These are phyloP conservation scores for Cnidoscolus chayamansa DNA, from an alignment of 441 rosid genomes.

Conservation along the genomic window DNA sequence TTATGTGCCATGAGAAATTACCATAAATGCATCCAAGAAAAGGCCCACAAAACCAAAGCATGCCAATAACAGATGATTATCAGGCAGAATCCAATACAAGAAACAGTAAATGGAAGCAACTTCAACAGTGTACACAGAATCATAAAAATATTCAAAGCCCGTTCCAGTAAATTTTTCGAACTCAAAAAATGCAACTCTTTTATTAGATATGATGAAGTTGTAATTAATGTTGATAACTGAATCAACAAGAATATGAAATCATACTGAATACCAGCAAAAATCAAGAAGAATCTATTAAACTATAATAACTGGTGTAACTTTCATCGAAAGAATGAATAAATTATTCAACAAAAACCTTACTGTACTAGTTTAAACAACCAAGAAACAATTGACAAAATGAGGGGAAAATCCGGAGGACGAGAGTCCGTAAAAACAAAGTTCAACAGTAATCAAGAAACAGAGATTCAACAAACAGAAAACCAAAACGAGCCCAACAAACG, in stretches of 20 bases:
- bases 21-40: too few relatives aligned
- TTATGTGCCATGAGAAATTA: too few relatives aligned
- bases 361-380: neutral
- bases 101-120: neutral
- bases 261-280: neutral
- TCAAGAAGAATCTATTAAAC: neutral
- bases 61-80: neutral
- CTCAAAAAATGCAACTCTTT: neutral
- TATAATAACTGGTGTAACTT: neutral
- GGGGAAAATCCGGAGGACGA: neutral
- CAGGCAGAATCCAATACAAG: neutral
- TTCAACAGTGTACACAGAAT: neutral
- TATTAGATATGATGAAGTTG: neutral
- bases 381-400: neutral
- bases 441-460: neutral
- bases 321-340: neutral
- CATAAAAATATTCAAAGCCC: neutral
- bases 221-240: neutral
- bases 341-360: neutral
- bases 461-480: too few relatives aligned
- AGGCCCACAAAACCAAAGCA: too few relatives aligned
- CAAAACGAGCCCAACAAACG: neutral
- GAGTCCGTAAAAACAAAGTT: neutral
- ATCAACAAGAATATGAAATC: neutral
- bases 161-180: neutral